Conservation (phyloP, 495 filamentous ascomycete genomes). For the Aspergillus baeticus region DNA sequence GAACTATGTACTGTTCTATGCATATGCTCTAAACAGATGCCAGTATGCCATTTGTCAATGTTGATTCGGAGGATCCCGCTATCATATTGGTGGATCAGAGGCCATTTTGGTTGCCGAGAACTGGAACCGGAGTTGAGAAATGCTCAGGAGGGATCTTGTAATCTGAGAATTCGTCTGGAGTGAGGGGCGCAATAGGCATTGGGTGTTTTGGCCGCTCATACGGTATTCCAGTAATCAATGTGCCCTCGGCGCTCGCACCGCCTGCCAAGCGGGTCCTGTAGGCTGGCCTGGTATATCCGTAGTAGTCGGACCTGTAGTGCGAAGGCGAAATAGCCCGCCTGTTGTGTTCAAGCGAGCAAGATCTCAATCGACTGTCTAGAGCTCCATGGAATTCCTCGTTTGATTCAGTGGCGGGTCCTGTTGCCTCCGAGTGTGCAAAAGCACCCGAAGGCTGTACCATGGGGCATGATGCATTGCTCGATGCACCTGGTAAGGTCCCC, state of each 20-base stretch:
- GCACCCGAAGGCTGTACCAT: slow-evolving; percentile 9
- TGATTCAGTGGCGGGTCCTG: slow-evolving; percentile 11
- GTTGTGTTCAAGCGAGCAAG: slow-evolving; percentile 22
- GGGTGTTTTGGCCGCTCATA: slow-evolving; percentile 34
- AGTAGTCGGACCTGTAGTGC: slow-evolving; percentile 17
- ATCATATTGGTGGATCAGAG: slow-evolving; percentile 9
- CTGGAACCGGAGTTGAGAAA: slow-evolving; percentile 25
- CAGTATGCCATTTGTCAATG: not conserved
- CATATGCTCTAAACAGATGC: not conserved
- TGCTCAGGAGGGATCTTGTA: slow-evolving; percentile 22
- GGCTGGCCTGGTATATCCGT: slow-evolving; percentile 9
- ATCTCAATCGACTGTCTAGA: slow-evolving; percentile 16
- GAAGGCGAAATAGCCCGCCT: slow-evolving; percentile 23
- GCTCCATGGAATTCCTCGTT: slow-evolving; percentile 22
- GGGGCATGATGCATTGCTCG: slow-evolving; percentile 16
- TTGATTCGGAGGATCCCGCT: not conserved
- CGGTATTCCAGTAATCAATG: slow-evolving; percentile 37
- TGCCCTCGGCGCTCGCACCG: slow-evolving; percentile 18
- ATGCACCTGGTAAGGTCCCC: slow-evolving; percentile 28
- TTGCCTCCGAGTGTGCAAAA: slow-evolving; percentile 21
- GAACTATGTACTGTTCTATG: not conserved
- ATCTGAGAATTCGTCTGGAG: slow-evolving; percentile 20
- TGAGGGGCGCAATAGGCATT: slow-evolving; percentile 12
- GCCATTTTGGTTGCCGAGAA: slow-evolving; percentile 27
- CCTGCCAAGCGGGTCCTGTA: slow-evolving; percentile 19